Evolutionary conservation across 352 stramenopile species (phyloP).

Genomic region (Globisporangium viniferum): DNA sequence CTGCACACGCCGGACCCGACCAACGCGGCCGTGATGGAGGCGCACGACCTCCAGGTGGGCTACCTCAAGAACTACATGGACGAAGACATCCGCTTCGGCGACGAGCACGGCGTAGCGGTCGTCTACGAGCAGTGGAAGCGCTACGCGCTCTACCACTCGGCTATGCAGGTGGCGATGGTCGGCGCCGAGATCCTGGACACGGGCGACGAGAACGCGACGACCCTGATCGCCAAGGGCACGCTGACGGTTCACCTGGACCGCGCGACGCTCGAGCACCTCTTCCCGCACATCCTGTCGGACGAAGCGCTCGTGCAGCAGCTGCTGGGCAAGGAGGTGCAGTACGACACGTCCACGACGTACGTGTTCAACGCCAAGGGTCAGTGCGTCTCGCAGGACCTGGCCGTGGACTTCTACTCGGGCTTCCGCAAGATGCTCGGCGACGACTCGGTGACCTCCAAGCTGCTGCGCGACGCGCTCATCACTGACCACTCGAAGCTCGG

Average conservation of each 20-base stretch:
- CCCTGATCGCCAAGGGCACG: conserved; percentile 15
- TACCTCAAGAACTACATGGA: conserved; percentile 45
- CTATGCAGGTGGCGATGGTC: conserved; percentile 16
- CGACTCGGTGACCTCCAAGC: conserved; percentile 10
- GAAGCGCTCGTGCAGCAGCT: conserved; percentile 35
- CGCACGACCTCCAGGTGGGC: conserved; percentile 18
- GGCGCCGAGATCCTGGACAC: conserved; percentile 11
- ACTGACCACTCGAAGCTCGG: conserved; percentile 11
- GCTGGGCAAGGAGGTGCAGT: conserved; percentile 30
- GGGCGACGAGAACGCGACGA: conserved; percentile 9
- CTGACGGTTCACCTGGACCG: conserved; percentile 15
- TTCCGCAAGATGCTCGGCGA: conserved; percentile 18
- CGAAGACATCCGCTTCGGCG: conserved; percentile 34
- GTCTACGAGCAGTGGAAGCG: conserved; percentile 24
- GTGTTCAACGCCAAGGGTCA: conserved; percentile 24
- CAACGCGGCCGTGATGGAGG: conserved; percentile 6
- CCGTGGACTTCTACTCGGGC: conserved; percentile 25
- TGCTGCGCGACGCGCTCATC: conserved; percentile 13
- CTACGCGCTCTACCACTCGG: conserved; percentile 20
- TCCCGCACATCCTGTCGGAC: conserved; percentile 33
- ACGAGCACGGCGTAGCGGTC: conserved; percentile 9
- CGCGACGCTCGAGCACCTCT: conserved; percentile 28
- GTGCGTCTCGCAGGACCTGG: conserved; percentile 19
- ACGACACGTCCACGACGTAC: conserved; percentile 29
- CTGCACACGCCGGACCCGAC: conserved; percentile 11